Base-by-base conservation (phyloP, 1,284 basidiomycete genomes). In the Papiliotrema laurentii region DNA sequence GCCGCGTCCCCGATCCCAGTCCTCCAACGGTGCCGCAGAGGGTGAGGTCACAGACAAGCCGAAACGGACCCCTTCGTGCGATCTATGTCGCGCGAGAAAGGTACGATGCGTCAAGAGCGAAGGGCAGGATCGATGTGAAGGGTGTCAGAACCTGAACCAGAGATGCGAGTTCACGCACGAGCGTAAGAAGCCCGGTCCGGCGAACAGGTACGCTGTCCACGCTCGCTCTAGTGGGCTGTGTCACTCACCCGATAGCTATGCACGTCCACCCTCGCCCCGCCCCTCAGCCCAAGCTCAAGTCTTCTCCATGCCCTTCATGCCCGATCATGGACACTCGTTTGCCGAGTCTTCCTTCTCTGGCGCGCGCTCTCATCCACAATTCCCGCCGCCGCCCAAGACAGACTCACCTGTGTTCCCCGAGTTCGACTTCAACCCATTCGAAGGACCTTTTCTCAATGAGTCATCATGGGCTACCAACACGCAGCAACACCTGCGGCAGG, bases 181-280 rank as follows among this genome's bases (percentile, higher is more conserved):
- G 27, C 47, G 54, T n/a, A 56, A 52, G 43, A 56, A 58, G 41
- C 62, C 62, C 14, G 62, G 62, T 27, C 62, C 62, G 18, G 52
- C 51, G n/a, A 64, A 61, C 40, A 49, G 54, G 62, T 58, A 31
- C 50, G 61, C 55, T 13, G 28, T 3, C 11, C n/a, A 50, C 7
- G 6, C 5, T 22, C 9, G 24, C 27, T 9, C 27, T 18, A 24
- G 19, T 26, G 19, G 39, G 24, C 9, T 13, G 24, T 9, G 10
- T 13, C 22, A 31, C 26, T n/a, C 11, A 25, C 24, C 6, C 4
- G 10, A 6, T 30, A 46, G 45, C 35, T 46, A 39, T 24, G 45
- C 45, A 28, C 21, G 33, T n/a, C 24, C 30, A 18, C 18, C 41
- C 4, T 26, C 45, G 9, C 37, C 36, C 3, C 25, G 27, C 7